Percentiles rank a stretch among this genome's conserved stretches.
phyloP scores from a whole-genome alignment of 192 early-diverging fungal species.

The Mortierella antarctica region DNA sequence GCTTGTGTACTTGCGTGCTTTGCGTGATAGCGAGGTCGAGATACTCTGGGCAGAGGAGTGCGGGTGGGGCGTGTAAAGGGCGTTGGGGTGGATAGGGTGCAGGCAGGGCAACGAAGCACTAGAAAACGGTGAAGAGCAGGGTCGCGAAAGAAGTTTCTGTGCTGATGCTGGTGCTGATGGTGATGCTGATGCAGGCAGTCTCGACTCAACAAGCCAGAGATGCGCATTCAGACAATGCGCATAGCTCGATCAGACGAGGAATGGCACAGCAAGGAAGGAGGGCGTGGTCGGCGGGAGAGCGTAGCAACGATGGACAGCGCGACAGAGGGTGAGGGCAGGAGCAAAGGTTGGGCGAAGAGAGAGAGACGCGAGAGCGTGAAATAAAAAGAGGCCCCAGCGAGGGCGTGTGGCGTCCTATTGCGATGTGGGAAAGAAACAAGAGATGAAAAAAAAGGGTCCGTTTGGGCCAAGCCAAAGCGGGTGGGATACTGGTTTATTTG shows the following conservation, averaged over 20 bases:
- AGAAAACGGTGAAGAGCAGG: background rate
- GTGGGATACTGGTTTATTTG: background rate
- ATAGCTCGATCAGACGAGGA: too few species aligned
- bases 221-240: too few species aligned
- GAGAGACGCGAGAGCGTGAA: background rate
- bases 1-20: too few species aligned
- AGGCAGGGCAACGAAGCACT: too few species aligned
- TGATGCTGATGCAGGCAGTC: background rate
- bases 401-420: too few species aligned
- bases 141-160: background rate
- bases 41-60: too few species aligned
- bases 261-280: background rate
- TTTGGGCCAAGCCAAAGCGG: background rate
- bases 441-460: background rate
- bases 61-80: too few species aligned
- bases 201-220: background rate
- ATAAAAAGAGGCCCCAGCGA: too few species aligned
- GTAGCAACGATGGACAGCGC: background rate
- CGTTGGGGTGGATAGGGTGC: too few species aligned
- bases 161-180: background rate
- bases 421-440: too few species aligned
- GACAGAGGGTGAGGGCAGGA: background rate
- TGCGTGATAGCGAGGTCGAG: too few species aligned
- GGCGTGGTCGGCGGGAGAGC: background rate
- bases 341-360: background rate